Base-by-base conservation (phyloP, 1,139 yeast genomes). In the Debaryomyces coudertii region DNA sequence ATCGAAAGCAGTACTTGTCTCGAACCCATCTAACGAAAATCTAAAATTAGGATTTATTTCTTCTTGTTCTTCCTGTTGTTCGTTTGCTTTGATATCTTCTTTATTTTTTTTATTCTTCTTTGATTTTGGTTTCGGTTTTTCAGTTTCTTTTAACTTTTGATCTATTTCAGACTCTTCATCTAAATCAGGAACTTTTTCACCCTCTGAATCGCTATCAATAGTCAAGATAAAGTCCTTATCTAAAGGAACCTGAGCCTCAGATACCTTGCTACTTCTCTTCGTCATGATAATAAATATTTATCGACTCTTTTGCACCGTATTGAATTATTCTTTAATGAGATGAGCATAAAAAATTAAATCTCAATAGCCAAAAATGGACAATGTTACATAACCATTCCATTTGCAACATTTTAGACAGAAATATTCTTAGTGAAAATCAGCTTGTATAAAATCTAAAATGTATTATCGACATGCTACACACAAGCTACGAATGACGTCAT, bases 21-120 rank as follows among this genome's bases (percentile, higher is more conserved):
- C 83, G 34, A 74, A 80, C 24, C 80, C 83, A 16, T 85, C 95
- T 22, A 82, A 68, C 12, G 79, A 77, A 54, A 90, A 82, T 25
- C 77, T 73, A 62, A 92, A 92, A 47, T 84, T 83, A 24, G 92
- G 90, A 50, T 85, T 83, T 43, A 92, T 73, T 47, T 83, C 87
- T 22, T 75, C 74, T 15, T 75, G 71, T 31, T 56, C 65, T 29
- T 70, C 73, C 24, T 68, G 68, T 7, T 59, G 56, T 20, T 65
- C 63, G 36, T 44, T 39, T 18, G 47, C 49, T 1, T 51, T 49
- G 48, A 61, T 57, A 41, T 61, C 55, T 22, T 57, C 59, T 35
- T 65, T 33, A 20, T 20, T 33, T n/a, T 33, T 63, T 52, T 63
- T 62, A 39, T 61, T 64, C 48, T 62, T 63, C 42, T 57, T 58